Percentiles rank a stretch among this genome's conserved stretches.
Evolutionary conservation across 2,329 filamentous ascomycete genomes (phyloP).

Genomic region (Microdochium nivale): DNA sequence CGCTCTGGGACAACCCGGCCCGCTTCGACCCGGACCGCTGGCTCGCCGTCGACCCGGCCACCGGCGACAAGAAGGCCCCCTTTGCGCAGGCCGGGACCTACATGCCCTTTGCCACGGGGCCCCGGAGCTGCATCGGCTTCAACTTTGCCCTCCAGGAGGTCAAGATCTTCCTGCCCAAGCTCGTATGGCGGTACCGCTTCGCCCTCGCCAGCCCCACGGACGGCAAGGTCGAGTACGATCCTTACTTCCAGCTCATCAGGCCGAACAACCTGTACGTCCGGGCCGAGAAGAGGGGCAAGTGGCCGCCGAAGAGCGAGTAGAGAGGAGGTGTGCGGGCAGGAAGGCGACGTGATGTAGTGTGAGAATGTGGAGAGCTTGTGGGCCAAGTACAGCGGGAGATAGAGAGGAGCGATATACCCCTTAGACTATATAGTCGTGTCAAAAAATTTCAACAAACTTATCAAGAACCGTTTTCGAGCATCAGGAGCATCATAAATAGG

Average conservation of each 20-base stretch:
- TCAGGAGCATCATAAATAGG: no score
- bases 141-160: slow-evolving; percentile 55
- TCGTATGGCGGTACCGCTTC: slow-evolving; percentile 52
- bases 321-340: no score
- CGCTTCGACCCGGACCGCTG: slow-evolving; percentile 52
- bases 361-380: no score
- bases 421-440: no score
- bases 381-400: no score
- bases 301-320: slow-evolving; percentile 28
- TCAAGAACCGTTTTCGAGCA: no score
- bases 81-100: slow-evolving; percentile 33
- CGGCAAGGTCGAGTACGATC: slow-evolving; percentile 47
- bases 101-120: slow-evolving; percentile 49
- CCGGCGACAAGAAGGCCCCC: slow-evolving; percentile 41
- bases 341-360: no score
- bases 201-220: slow-evolving; percentile 30
- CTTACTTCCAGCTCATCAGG: slow-evolving; percentile 48
- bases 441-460: no score
- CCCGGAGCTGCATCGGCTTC: slow-evolving; percentile 53
- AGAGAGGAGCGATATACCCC: no score
- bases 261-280: slow-evolving; percentile 45
- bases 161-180: slow-evolving; percentile 48
- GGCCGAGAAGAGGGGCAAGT: slow-evolving; percentile 38
- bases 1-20: slow-evolving; percentile 47
- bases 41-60: slow-evolving; percentile 42